Evolutionary conservation across 139 green algal genomes (phyloP).

Genomic region (Coelastrella sp.): DNA sequence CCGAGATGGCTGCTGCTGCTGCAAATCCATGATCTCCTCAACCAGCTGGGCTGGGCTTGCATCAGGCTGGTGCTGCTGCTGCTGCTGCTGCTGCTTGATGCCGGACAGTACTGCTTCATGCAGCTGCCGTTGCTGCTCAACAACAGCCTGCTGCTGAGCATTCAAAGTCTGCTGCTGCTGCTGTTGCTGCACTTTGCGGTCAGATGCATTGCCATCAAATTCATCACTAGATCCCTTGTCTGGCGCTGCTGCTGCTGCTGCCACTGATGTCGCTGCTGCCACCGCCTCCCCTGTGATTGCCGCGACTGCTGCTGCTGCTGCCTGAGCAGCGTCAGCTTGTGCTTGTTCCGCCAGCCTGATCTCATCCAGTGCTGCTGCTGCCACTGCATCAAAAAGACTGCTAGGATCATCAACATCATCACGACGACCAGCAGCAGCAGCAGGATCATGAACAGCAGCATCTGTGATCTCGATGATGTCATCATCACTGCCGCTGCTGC

Average conservation of each 20-base stretch:
- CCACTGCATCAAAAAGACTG: neutral
- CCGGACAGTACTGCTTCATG: neutral
- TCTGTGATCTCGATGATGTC: conserved; percentile 8
- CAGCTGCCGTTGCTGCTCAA: neutral
- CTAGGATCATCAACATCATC: too few species aligned
- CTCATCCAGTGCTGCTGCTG: neutral
- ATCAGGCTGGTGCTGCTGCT: neutral
- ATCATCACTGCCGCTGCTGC: conserved; percentile 5
- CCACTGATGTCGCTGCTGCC: neutral
- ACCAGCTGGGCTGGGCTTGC: neutral
- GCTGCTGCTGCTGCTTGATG: neutral
- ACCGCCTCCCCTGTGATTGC: neutral
- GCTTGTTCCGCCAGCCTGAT: neutral
- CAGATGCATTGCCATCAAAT: neutral
- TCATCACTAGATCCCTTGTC: neutral
- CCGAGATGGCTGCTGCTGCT: neutral
- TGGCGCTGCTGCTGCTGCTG: neutral
- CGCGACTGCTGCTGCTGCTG: conserved; percentile 10
- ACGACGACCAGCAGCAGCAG: neutral
- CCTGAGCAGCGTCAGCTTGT: neutral
- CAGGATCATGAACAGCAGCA: neutral
- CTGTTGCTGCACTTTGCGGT: neutral
- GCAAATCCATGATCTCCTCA: neutral
- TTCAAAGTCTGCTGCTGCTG: neutral
- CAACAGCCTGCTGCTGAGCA: neutral